Evolutionary conservation across 2,329 filamentous ascomycete genomes (phyloP).

Genomic region (Exophiala viscosa): DNA sequence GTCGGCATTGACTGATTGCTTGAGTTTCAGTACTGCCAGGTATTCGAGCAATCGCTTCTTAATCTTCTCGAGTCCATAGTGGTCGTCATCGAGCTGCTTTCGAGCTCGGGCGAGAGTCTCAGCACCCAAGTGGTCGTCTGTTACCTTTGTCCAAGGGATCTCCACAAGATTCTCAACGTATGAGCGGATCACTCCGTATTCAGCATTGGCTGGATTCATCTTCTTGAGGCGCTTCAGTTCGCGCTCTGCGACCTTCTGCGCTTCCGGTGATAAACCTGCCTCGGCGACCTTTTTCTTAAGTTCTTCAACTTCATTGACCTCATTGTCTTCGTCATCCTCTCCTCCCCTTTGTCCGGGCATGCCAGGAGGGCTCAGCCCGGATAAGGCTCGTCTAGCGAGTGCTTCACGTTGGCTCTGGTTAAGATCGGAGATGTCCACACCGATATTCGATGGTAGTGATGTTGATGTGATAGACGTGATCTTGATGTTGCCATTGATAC

Average conservation of each 20-base stretch:
- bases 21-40: slow-evolving; percentile 89
- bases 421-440: slow-evolving; percentile 53
- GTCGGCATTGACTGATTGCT: slow-evolving; percentile 82
- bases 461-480: slow-evolving; percentile 73
- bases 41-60: slow-evolving; percentile 97
- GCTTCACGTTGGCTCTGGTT: slow-evolving; percentile 47
- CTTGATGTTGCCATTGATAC: slow-evolving; percentile 81
- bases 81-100: slow-evolving; percentile 90
- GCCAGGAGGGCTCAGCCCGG: slow-evolving; percentile 39
- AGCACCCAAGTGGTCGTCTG: slow-evolving; percentile 78
- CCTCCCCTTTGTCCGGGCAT: slow-evolving; percentile 47
- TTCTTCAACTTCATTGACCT: slow-evolving; percentile 85
- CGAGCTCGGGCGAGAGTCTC: slow-evolving; percentile 75
- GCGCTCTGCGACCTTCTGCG: slow-evolving; percentile 82
- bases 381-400: slow-evolving; percentile 43
- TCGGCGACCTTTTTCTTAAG: slow-evolving; percentile 81
- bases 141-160: slow-evolving; percentile 84
- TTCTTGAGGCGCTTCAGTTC: slow-evolving; percentile 85
- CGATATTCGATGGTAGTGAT: slow-evolving; percentile 57
- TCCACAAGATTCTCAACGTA: slow-evolving; percentile 93
- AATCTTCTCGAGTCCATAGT: slow-evolving; percentile 93
- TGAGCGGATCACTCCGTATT: slow-evolving; percentile 88
- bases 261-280: slow-evolving; percentile 77
- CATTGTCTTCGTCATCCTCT: slow-evolving; percentile 66
- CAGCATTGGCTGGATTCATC: slow-evolving; percentile 94